Evolutionary conservation across 2,329 filamentous ascomycete species (phyloP).

Genomic region (Fusarium paranaense): DNA sequence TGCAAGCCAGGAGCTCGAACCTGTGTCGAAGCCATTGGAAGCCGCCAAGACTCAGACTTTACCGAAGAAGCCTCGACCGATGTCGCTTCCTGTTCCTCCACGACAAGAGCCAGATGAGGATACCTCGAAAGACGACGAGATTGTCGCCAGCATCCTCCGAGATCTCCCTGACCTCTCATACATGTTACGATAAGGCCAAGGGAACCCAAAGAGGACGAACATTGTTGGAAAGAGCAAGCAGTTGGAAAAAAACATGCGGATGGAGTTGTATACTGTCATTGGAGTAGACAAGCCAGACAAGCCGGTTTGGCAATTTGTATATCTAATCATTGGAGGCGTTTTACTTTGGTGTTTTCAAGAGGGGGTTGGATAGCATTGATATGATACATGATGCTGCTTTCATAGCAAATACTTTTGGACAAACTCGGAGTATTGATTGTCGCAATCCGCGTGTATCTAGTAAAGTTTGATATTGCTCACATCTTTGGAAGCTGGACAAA

Average conservation of each 20-base stretch:
- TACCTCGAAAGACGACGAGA: slow-evolving; percentile 45
- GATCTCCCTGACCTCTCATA: slow-evolving; percentile 59
- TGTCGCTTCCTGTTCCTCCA: slow-evolving; percentile 10
- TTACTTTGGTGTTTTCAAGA: not conserved
- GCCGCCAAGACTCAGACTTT: not conserved
- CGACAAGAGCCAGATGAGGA: slow-evolving; percentile 10
- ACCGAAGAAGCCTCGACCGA: slow-evolving; percentile 4
- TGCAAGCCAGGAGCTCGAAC: slow-evolving; percentile 7
- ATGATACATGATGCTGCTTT: slow-evolving; percentile 8
- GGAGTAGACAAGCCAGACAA: not conserved
- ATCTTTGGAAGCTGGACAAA: not conserved
- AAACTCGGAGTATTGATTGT: not conserved
- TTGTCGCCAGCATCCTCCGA: slow-evolving; percentile 50
- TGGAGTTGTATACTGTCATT: not conserved
- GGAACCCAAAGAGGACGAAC: slow-evolving; percentile 11
- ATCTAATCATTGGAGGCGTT: slow-evolving; percentile 37
- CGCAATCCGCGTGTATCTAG: not conserved
- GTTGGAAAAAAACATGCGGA: not conserved
- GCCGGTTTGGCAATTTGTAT: slow-evolving; percentile 13
- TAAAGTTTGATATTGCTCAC: not conserved
- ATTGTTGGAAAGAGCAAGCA: not conserved
- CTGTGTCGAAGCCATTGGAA: slow-evolving; percentile 14
- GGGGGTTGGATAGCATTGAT: slow-evolving; percentile 13
- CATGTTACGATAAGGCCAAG: slow-evolving; percentile 54
- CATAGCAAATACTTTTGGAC: not conserved